Evolutionary conservation across 169 alveolate species (phyloP), one percentile per base, ranked within the genome.

Genomic region (Eimeria maxima): DNA sequence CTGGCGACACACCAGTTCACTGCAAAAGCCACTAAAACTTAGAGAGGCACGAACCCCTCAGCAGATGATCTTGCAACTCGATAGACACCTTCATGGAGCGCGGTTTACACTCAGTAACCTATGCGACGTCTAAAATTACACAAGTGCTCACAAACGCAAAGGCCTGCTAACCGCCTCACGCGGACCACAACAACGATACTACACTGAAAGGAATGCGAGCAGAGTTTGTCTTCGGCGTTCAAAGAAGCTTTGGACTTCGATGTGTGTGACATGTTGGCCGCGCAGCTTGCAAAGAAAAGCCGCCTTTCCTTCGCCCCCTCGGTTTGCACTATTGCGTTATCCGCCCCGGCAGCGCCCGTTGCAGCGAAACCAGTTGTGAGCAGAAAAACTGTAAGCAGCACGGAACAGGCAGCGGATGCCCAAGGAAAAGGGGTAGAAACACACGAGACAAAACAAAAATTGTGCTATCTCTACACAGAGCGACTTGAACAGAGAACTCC

Each of bases 241-340:
- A 33, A 33, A 33, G 38, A 29, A 33, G 16, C 27, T 14, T 4
- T 16, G 50, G 83, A 18, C 29, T 24, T 47, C 27, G 4, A 4
- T 78, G 88, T 44, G 33, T 78, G 42, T 78, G 63, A 47, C n/a
- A n/a, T 24, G 11, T 10, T 44, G 88, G 88, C 88, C 24, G 88
- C 88, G 88, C 88, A 78, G 88, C 65, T 78, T 22, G 88, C 88
- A 42, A 78, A 78, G 88, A 44, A 47, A 44, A 22, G 45, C 67
- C 88, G 65, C 38, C 63, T 78, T 6, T 78, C 67, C 63, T 78
- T 78, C 65, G 5, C 65, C 65, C 45, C 88, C 20, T 42, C 88
- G 57, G 63, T 6, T 1, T 78, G 27, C 44, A n/a, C 7, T 11
- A 45, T 24, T 47, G 63, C 3, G 18, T 18, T 20, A 5, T 10